A percentile compares a stretch with the other conserved stretches of the same genome.
These are phyloP conservation scores for Zymoseptoria crescenta DNA, from an alignment of 2,329 filamentous ascomycete species.

Conservation along the genomic window DNA sequence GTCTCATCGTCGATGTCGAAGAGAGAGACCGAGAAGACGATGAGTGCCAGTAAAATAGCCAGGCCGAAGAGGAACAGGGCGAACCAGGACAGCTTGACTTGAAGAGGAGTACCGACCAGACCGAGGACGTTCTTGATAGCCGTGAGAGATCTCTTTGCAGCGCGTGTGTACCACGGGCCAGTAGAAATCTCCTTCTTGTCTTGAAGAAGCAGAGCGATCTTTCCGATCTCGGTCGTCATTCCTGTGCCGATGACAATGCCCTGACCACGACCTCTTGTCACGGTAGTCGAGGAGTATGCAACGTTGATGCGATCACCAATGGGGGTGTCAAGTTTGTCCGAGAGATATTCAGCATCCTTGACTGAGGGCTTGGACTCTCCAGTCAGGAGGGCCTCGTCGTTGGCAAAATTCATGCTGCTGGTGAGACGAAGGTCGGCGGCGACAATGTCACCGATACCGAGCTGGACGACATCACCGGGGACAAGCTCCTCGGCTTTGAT, in stretches of 20 bases:
- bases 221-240: constrained; percentile 59
- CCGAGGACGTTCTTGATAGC: constrained; percentile 39
- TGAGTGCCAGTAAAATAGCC: constrained; percentile 60
- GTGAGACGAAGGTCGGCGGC: constrained; percentile 57
- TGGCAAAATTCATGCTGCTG: constrained; percentile 65
- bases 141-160: constrained; percentile 42
- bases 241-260: constrained; percentile 52
- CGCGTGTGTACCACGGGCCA: constrained; percentile 12
- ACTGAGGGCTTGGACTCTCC: constrained; percentile 54
- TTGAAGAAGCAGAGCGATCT: constrained; percentile 45
- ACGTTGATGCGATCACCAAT: constrained; percentile 58
- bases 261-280: constrained; percentile 55
- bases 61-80: constrained; percentile 71
- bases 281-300: constrained; percentile 55
- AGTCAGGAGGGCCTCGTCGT: constrained; percentile 64
- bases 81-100: constrained; percentile 77
- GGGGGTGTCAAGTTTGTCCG: constrained; percentile 37
- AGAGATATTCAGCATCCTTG: constrained; percentile 24
- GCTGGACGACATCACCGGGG: constrained; percentile 57
- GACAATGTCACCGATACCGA: constrained; percentile 59
- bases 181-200: constrained; percentile 25
- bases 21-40: constrained; percentile 57
- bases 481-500: constrained; percentile 54
- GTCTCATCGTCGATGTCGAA: constrained; percentile 36
- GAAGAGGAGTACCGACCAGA: constrained; percentile 64